Base-by-base conservation (phyloP, 2,329 filamentous ascomycete species). In the Apiospora sp. region DNA sequence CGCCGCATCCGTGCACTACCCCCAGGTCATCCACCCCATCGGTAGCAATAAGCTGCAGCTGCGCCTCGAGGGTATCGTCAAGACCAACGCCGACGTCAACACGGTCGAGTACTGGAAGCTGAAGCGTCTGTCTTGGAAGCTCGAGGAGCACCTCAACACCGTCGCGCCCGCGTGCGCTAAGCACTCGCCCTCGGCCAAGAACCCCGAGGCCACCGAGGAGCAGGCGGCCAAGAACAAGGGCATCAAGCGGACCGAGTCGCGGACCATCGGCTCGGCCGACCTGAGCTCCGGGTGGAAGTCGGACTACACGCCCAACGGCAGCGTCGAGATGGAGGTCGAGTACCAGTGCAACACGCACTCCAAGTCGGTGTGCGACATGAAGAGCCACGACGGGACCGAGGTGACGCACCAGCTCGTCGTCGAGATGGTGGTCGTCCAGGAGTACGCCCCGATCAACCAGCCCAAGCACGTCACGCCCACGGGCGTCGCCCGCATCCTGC, bases 371-470 rank as follows among this genome's bases (percentile, higher is more conserved):
- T 97, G 95, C 85, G 94, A 97, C 80, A 88, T 93, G 80, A 92
- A 93, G 77, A 90, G 92, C 71, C 84, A 88, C 69, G 92, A 92
- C 78, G 94, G 94, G 71, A 91, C 94, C 76, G 91, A 93, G 78
- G 91, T 98, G 72, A 91, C 91, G 70, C 96, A 99, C 86, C 92
- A 92, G 79, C 89, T 99, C 64, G 90, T 98, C 78, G 89, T 98
- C 72, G 96, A 99, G 84, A 91, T 98, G 86, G 95, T 98, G 69
- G 95, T 99, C 30, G 93, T 94, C 2, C 95, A 98, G 82, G 96
- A 98, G 82, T 96, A 94, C 85, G 89, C 88, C 0, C 93, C 92
- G 75, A 91, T 92, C 79, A 91, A 90, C 73, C 92, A 91, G 81
- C 87, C 88, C 1, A 83, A 86, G 71, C 86, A 94, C 69, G 89